A percentile compares a stretch with the other conserved stretches of the same genome.
These are phyloP conservation scores for Fusarium begoniae DNA, from an alignment of 2,329 filamentous ascomycete genomes.

Conservation along the genomic window DNA sequence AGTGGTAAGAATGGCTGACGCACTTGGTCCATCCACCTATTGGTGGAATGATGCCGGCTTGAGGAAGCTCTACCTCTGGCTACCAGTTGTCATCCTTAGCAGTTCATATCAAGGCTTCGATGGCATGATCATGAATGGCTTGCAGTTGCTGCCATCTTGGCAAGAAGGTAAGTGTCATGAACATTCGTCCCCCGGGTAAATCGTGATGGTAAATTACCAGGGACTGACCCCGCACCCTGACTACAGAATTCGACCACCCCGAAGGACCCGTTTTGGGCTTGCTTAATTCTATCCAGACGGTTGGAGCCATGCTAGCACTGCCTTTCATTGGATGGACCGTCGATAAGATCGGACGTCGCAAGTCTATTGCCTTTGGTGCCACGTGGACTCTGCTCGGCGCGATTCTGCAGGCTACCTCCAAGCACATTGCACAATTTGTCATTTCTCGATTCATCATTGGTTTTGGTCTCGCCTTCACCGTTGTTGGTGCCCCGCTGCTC, in stretches of 20 bases:
- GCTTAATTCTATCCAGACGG: background rate
- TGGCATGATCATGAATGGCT: background rate
- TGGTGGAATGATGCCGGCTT: background rate
- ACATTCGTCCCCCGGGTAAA: fast-evolving
- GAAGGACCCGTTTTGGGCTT: background rate
- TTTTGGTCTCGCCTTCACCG: background rate
- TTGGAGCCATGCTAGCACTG: background rate
- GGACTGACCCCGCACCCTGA: background rate
- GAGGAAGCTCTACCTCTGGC: background rate
- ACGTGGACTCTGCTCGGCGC: background rate
- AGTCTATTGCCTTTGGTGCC: background rate
- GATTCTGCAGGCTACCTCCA: background rate
- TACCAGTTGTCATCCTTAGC: background rate
- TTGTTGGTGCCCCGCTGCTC: background rate
- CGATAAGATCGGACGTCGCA: background rate
- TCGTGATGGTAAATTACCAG: no score
- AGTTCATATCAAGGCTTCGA: background rate
- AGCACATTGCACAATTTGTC: background rate
- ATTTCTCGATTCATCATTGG: background rate
- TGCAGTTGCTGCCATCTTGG: background rate
- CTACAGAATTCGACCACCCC: background rate
- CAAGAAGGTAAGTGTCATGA: background rate
- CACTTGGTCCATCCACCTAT: background rate
- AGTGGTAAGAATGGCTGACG: background rate
- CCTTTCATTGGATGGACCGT: background rate